A percentile compares a stretch with the other conserved stretches of the same genome.
Conservation (phyloP, 1,139 yeast genomes). For the Debaryomyces sp. region DNA sequence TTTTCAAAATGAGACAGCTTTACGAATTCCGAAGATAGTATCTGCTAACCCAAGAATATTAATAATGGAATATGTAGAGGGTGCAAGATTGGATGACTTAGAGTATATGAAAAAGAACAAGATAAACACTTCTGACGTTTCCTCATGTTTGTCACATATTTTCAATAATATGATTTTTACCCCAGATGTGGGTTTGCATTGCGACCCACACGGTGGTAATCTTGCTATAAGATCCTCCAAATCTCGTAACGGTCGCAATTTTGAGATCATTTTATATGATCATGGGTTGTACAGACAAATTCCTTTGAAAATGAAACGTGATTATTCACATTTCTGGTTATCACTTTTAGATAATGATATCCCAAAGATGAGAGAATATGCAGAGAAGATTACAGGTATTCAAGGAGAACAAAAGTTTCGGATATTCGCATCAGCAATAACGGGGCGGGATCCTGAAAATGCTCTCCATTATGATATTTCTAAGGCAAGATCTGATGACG, state of each 20-base stretch:
- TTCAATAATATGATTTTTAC: constrained; percentile 96
- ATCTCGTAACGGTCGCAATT: constrained; percentile 60
- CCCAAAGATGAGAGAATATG: constrained; percentile 68
- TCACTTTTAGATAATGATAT: constrained; percentile 76
- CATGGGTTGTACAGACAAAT: constrained; percentile 93
- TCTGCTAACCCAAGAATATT: constrained; percentile 71
- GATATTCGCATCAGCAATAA: constrained; percentile 88
- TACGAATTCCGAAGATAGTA: constrained; percentile 73
- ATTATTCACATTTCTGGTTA: constrained; percentile 92
- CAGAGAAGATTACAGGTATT: constrained; percentile 80
- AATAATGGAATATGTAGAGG: constrained; percentile 86
- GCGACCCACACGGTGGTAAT: constrained; percentile 99
- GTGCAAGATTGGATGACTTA: constrained; percentile 80
- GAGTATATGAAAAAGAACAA: constrained; percentile 60
- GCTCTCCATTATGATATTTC: constrained; percentile 53
- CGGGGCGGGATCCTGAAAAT: constrained; percentile 68
- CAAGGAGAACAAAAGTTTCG: constrained; percentile 73
- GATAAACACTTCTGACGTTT: constrained; percentile 77
- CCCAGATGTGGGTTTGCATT: constrained; percentile 88
- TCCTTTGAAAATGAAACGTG: constrained; percentile 72
- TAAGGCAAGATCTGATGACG: constrained; percentile 51
- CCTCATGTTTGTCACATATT: constrained; percentile 83
- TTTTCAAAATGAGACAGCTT: constrained; percentile 64
- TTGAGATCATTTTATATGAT: constrained; percentile 89
- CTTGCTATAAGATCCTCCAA: constrained; percentile 67